These are phyloP conservation scores for Suillus fuscotomentosus DNA, from an alignment of 768 basidiomycete species.

Conservation along the genomic window DNA sequence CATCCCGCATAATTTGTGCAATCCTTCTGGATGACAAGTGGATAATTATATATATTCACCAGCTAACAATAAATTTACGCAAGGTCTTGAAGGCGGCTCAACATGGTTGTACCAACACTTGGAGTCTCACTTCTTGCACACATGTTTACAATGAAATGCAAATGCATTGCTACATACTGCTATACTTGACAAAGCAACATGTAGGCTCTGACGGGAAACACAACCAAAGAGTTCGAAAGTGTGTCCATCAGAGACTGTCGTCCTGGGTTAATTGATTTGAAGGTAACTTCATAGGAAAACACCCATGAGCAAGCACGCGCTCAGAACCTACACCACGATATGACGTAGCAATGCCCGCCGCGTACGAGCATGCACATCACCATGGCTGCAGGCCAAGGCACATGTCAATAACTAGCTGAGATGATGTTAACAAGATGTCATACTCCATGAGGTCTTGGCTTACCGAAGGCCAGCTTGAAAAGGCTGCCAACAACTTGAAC, in stretches of 20 bases:
- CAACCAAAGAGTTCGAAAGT: background rate
- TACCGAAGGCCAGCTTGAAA: conserved; percentile 2
- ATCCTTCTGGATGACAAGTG: background rate
- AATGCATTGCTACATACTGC: conserved; percentile 26
- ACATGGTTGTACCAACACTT: background rate
- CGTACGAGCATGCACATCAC: conserved; percentile 1
- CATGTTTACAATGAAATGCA: background rate
- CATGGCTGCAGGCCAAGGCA: background rate
- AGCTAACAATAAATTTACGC: background rate
- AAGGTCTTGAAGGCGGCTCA: background rate
- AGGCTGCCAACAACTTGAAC: background rate
- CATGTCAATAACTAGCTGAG: background rate
- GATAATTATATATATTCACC: background rate
- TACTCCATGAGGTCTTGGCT: background rate
- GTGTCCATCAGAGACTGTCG: conserved; percentile 27
- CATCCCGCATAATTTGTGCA: background rate
- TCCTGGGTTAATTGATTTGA: conserved; percentile 39
- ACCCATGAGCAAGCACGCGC: conserved; percentile 1
- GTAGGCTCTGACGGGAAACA: conserved; percentile 27
- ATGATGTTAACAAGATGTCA: background rate
- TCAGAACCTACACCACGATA: background rate
- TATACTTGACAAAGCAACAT: conserved; percentile 29
- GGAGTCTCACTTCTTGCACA: background rate
- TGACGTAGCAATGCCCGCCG: background rate
- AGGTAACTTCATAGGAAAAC: conserved; percentile 11